Evolutionary conservation across 192 early-diverging fungal species (phyloP).

Genomic region (Globomyces pollinis-pini): DNA sequence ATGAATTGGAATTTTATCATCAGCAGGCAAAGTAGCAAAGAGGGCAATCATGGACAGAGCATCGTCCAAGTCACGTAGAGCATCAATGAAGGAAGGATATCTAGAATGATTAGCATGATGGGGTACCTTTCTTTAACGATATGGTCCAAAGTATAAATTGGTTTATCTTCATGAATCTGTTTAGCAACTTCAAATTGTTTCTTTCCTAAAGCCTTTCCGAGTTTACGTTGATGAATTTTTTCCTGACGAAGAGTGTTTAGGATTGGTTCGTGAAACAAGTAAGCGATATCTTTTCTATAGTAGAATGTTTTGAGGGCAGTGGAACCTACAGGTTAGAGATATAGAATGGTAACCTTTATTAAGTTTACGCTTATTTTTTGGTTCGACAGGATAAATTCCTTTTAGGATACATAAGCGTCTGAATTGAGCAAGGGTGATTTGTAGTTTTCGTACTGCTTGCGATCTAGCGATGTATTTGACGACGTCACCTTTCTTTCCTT

Average conservation of each 20-base stretch:
- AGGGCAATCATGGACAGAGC: slow-evolving; percentile 94
- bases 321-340: slow-evolving; percentile 82
- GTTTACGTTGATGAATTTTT: slow-evolving; percentile 78
- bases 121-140: slow-evolving; percentile 83
- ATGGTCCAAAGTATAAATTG: slow-evolving; percentile 85
- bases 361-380: slow-evolving; percentile 87
- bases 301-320: slow-evolving; percentile 82
- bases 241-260: slow-evolving; percentile 87
- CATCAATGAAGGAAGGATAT: slow-evolving; percentile 91
- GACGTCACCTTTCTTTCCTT: background rate
- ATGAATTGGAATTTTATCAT: slow-evolving; percentile 33
- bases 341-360: too few relatives aligned
- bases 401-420: slow-evolving; percentile 97
- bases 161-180: slow-evolving; percentile 64
- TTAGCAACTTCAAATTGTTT: slow-evolving; percentile 70
- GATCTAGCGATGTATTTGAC: slow-evolving; percentile 81
- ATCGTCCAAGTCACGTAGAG: slow-evolving; percentile 91
- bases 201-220: slow-evolving; percentile 80
- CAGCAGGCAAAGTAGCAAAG: slow-evolving; percentile 83
- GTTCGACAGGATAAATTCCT: slow-evolving; percentile 96
- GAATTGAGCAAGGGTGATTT: slow-evolving; percentile 89
- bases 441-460: slow-evolving; percentile 89
- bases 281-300: slow-evolving; percentile 94
- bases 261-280: slow-evolving; percentile 88
- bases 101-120: slow-evolving; percentile 20